A percentile compares a stretch with the other conserved stretches of the same genome.
Conservation (phyloP, 306 rosid genomes). For the Cucumis cinereus region DNA sequence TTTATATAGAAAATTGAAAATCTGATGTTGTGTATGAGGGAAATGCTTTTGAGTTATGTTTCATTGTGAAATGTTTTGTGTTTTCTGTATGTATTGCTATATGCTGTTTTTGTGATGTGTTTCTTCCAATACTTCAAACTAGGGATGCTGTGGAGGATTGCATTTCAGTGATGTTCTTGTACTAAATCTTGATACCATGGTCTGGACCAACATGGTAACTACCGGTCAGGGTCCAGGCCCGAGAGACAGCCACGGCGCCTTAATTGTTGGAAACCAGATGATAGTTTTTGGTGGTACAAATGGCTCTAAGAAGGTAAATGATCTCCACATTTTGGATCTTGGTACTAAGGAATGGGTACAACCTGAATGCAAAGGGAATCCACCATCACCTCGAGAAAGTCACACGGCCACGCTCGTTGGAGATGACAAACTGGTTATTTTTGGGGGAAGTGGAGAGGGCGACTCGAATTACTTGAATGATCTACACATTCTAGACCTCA, state of each 20-base stretch:
- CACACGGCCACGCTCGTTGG: conserved; percentile 74
- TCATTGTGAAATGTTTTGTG: not conserved
- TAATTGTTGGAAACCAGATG: conserved; percentile 49
- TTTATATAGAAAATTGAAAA: not conserved
- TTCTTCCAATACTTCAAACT: not conserved
- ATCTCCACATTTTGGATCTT: conserved; percentile 61
- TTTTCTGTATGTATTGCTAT: not conserved
- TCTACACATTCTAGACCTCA: conserved; percentile 61
- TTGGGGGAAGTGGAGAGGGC: conserved; percentile 98
- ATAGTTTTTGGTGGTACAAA: conserved; percentile 93
- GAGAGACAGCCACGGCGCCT: conserved; percentile 87
- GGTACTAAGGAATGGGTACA: conserved; percentile 52
- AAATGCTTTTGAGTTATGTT: not conserved
- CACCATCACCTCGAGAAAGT: conserved; percentile 89
- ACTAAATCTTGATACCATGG: conserved; percentile 61
- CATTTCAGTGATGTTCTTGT: conserved; percentile 79
- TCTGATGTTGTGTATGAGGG: not conserved
- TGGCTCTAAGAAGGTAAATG: conserved; percentile 82
- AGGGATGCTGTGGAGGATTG: conserved; percentile 96
- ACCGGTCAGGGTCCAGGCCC: conserved; percentile 82
- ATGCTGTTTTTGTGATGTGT: conserved; percentile 1
- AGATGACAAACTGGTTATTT: conserved; percentile 50
- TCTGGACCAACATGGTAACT: conserved; percentile 52
- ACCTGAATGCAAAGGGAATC: conserved; percentile 58
- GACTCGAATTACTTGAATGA: conserved; percentile 76